Percentiles rank a stretch among this genome's conserved stretches.
These are phyloP conservation scores for Cercospora zeina DNA, from an alignment of 2,329 filamentous ascomycete species.

Conservation along the genomic window DNA sequence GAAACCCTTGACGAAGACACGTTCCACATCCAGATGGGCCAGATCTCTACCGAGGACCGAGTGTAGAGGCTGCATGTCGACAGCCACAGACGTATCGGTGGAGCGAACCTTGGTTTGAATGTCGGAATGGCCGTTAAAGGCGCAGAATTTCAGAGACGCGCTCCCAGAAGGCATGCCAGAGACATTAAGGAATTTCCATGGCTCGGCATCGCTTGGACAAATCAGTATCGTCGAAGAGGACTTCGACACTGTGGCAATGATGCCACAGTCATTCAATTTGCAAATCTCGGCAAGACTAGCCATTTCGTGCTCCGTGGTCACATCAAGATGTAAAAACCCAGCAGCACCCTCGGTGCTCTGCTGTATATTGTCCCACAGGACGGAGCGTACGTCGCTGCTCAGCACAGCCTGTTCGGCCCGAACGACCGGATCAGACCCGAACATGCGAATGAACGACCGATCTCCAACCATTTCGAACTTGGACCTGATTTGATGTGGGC, in stretches of 20 bases:
- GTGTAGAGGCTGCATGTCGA: background rate
- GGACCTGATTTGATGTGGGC: background rate
- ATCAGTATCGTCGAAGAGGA: conserved; percentile 29
- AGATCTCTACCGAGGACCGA: conserved; percentile 12
- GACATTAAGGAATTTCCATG: conserved; percentile 34
- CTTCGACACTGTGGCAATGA: conserved; percentile 25
- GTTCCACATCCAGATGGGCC: conserved; percentile 16
- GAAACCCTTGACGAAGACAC: conserved; percentile 10
- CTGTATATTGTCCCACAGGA: conserved; percentile 20
- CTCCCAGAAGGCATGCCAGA: conserved; percentile 5
- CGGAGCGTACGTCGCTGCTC: conserved; percentile 23
- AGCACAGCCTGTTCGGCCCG: conserved; percentile 24
- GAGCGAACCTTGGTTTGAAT: background rate
- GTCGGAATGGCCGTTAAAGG: conserved; percentile 19
- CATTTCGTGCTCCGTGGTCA: conserved; percentile 8
- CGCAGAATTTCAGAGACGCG: conserved; percentile 21
- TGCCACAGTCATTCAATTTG: conserved; percentile 27
- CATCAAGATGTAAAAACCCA: conserved; percentile 7
- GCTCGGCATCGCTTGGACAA: conserved; percentile 32
- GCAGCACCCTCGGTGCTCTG: conserved; percentile 5
- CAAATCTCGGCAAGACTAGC: conserved; percentile 29
- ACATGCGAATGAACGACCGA: conserved; percentile 6
- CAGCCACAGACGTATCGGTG: background rate
- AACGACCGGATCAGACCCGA: conserved; percentile 20
- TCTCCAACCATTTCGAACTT: conserved; percentile 7